A percentile compares a stretch with the other conserved stretches of the same genome.
Evolutionary conservation across 1,284 basidiomycete species (phyloP).

Genomic region (Pseudozyma thailandica): DNA sequence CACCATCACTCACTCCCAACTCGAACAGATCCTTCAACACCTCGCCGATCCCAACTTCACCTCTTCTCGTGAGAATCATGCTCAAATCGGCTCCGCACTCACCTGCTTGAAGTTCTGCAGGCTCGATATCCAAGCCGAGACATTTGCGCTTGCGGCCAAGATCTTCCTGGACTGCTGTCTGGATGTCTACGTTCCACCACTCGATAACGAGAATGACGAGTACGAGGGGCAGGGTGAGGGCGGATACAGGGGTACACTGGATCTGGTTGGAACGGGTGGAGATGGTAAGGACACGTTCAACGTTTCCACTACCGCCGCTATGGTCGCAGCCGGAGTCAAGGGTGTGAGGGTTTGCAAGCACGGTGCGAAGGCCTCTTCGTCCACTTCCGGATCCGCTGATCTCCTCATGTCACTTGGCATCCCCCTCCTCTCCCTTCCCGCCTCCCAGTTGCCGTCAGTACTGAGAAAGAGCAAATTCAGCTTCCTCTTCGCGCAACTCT

Average conservation of each 20-base stretch:
- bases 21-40: slow-evolving; percentile 57
- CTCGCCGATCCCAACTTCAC: slow-evolving; percentile 65
- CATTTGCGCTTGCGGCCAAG: slow-evolving; percentile 54
- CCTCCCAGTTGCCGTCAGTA: slow-evolving; percentile 69
- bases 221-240: neutral
- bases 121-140: slow-evolving; percentile 53
- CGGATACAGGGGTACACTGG: slow-evolving; percentile 58
- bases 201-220: slow-evolving; percentile 26
- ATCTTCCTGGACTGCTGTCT: slow-evolving; percentile 56
- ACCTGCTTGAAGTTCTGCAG: slow-evolving; percentile 62
- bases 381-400: slow-evolving; percentile 93
- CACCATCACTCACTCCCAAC: slow-evolving; percentile 39
- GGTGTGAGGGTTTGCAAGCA: slow-evolving; percentile 96
- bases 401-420: slow-evolving; percentile 87
- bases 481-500: slow-evolving; percentile 93
- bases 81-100: slow-evolving; percentile 61
- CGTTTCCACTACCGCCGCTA: slow-evolving; percentile 92
- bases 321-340: slow-evolving; percentile 88
- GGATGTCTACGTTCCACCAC: slow-evolving; percentile 32
- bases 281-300: slow-evolving; percentile 98
- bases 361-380: slow-evolving; percentile 91
- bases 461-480: slow-evolving; percentile 75
- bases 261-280: slow-evolving; percentile 81
- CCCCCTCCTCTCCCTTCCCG: slow-evolving; percentile 76
- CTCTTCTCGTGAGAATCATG: slow-evolving; percentile 55